Conservation (phyloP, 139 green algal species). For the Penium margaritaceum region DNA sequence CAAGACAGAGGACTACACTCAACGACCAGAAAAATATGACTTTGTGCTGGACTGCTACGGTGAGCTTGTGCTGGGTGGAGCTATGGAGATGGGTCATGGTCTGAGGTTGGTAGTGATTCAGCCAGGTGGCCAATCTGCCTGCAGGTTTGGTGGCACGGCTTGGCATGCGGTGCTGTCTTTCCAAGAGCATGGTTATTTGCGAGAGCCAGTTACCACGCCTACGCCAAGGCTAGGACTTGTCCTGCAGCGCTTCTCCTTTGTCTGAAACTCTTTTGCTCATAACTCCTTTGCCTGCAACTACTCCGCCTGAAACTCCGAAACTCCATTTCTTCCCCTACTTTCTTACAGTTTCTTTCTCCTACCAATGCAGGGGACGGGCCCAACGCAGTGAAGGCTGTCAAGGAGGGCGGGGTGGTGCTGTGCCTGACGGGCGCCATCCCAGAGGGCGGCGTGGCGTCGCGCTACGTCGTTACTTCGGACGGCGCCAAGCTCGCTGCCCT, state of each 20-base stretch:
- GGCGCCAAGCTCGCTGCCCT: conserved; percentile 11
- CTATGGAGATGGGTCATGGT: not conserved
- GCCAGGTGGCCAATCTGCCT: not conserved
- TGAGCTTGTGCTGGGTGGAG: not conserved
- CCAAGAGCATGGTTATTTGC: not conserved
- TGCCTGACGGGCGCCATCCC: conserved; percentile 11
- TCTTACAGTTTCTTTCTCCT: not conserved
- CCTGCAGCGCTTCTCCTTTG: not conserved
- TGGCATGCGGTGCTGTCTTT: not conserved
- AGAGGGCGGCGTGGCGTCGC: not conserved
- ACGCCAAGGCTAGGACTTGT: not conserved
- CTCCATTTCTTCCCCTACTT: not conserved
- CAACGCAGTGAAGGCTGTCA: conserved; percentile 13
- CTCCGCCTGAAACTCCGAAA: not conserved
- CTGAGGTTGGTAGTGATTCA: not conserved
- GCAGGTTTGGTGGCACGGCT: not conserved
- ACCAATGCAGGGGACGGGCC: conserved; percentile 15
- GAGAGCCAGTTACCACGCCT: not conserved
- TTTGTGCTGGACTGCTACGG: conserved; percentile 29
- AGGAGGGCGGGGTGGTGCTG: conserved; percentile 3
- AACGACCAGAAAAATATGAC: conserved; percentile 3
- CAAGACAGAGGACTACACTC: not conserved
- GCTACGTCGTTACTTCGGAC: conserved; percentile 11
- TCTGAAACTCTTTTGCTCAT: no score
- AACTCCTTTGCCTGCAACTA: not conserved